Evolutionary conservation across 1,139 yeast species (phyloP), one percentile per base, ranked within the genome.

Genomic region (Blastobotrys arbuscula): DNA sequence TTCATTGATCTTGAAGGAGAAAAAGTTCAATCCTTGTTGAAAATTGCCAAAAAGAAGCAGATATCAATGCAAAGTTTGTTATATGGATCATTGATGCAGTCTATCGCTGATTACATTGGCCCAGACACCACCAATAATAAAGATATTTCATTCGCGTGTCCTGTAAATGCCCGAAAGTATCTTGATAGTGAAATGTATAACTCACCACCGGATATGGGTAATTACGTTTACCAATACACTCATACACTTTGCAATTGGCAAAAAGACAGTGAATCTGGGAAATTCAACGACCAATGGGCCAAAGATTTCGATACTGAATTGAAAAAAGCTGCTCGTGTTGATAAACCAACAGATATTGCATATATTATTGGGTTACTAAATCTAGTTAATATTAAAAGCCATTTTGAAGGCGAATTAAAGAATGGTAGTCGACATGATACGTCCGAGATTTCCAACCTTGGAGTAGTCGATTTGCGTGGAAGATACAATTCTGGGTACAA

Each of bases 151-250:
- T 45, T 48, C 42, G 37, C 44, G 19, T 45, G 53, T 42, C 59
- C 59, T 6, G 54, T 56, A 15, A 51, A 57, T 42, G 57, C 58
- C 12, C 51, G 60, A 10, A 47, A 55, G 42, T 54, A 49, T 44
- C 39, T 49, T 20, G 33, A 26, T 3, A 44, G 24, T 9, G 24
- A 12, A 6, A 31, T 23, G n/a, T n/a, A n/a, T n/a, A 28, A 3
- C 13, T 3, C 10, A 28, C 20, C 21, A 9, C 2, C 10, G 8
- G 44, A 39, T 12, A 34, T 56, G 12, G 60, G 59, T 23, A 54
- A 55, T 49, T 55, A 49, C 44, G 58, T 54, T 8, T 49, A 45
- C 35, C 40, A 50, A 9, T 47, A 50, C 33, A 44, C 4, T 10
- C 43, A 42, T 30, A 8, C 30, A 7, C 12, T 47, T n/a, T 24